Percentiles rank a stretch among this genome's conserved stretches.
phyloP scores from a whole-genome alignment of 1,139 yeast genomes.

The Diutina siamensis region DNA sequence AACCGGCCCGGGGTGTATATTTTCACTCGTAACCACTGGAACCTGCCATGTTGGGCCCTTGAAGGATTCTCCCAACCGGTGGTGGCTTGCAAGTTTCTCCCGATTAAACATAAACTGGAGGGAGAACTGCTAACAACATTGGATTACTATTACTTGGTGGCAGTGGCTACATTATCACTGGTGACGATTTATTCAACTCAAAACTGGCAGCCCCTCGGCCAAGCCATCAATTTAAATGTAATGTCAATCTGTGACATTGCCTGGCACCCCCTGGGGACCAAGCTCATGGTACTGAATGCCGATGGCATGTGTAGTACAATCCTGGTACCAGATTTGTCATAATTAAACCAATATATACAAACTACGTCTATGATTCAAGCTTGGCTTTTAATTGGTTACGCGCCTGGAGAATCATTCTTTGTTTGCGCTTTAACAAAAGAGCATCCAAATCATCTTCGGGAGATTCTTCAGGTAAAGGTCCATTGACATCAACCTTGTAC shows the following conservation, averaged over 20 bases:
- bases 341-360: too few species aligned
- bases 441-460: not conserved
- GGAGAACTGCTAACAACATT: constrained; percentile 27
- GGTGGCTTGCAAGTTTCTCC: constrained; percentile 68
- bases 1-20: constrained; percentile 1
- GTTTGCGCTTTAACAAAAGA: constrained; percentile 4
- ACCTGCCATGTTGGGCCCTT: constrained; percentile 62
- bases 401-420: constrained; percentile 2
- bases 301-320: constrained; percentile 66
- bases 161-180: constrained; percentile 89
- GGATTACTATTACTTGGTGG: constrained; percentile 76
- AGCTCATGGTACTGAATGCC: constrained; percentile 68
- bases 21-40: constrained; percentile 9
- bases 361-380: not conserved
- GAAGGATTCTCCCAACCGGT: constrained; percentile 82
- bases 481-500: constrained; percentile 18
- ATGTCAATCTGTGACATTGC: constrained; percentile 77
- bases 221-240: constrained; percentile 72
- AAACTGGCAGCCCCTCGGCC: constrained; percentile 53
- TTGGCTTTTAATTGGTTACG: not conserved
- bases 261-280: constrained; percentile 75
- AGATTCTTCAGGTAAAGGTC: not conserved
- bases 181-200: constrained; percentile 76
- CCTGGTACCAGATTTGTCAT: too few species aligned
- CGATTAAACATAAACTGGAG: constrained; percentile 39